phyloP scores from a whole-genome alignment of 192 early-diverging fungal species.

The Coemansia pectinata region DNA sequence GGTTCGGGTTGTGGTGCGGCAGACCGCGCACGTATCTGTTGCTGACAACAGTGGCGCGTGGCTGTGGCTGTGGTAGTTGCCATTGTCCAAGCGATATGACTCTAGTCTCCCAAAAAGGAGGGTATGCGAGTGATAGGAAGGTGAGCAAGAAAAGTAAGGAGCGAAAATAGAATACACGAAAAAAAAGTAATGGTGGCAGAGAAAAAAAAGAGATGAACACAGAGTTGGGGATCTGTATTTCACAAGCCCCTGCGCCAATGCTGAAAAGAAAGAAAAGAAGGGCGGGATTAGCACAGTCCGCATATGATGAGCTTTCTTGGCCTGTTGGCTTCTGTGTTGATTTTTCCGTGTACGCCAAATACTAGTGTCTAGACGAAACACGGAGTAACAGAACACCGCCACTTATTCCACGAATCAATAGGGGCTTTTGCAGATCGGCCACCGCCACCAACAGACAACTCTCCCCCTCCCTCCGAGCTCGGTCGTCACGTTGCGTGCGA shows the following conservation, averaged over 20 bases:
- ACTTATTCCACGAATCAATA: not conserved
- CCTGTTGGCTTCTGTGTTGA: not conserved
- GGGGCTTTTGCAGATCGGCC: not conserved
- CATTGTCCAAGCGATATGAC: not conserved
- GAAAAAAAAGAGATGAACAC: not conserved
- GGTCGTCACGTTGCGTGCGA: conserved; percentile 1
- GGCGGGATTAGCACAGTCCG: conserved; percentile 4
- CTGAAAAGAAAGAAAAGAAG: not conserved
- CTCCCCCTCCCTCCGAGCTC: not conserved
- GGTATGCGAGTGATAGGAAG: not conserved
- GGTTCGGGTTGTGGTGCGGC: not conserved
- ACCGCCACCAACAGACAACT: not conserved
- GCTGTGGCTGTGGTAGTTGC: not conserved
- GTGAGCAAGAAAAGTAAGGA: not conserved
- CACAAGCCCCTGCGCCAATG: conserved; percentile 1
- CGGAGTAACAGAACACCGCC: not conserved
- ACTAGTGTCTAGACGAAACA: not conserved
- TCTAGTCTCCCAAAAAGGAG: not conserved
- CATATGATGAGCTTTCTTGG: no score
- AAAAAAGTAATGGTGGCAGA: not conserved
- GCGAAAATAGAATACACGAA: conserved; percentile 1
- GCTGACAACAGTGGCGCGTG: not conserved
- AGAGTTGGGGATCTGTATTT: not conserved
- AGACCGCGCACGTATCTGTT: conserved; percentile 9
- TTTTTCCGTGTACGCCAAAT: not conserved